These are phyloP conservation scores for Dalechampia spathulata DNA, from an alignment of 441 rosid genomes.

Conservation along the genomic window DNA sequence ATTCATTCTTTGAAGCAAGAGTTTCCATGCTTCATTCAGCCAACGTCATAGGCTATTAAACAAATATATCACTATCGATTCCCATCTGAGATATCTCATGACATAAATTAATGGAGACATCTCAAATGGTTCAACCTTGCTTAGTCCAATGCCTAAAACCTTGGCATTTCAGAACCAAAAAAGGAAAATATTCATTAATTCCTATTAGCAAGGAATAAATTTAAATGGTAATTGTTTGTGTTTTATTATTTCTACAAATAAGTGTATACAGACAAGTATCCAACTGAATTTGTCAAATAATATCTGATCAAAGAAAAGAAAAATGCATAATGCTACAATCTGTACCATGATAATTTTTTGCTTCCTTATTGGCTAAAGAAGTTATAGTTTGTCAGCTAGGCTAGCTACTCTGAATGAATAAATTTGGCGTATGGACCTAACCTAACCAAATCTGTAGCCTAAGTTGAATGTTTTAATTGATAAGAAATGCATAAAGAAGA, in stretches of 20 bases:
- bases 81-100: neutral
- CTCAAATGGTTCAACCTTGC: too few species aligned
- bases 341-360: neutral
- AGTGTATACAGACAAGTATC: too few species aligned
- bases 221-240: neutral
- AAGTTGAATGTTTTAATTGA: constrained; percentile 6
- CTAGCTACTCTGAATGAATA: constrained; percentile 2
- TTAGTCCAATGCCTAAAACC: too few species aligned
- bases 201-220: neutral
- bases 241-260: neutral
- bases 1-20: constrained; percentile 12
- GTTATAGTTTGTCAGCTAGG: neutral
- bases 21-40: constrained; percentile 10
- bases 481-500: constrained; percentile 49
- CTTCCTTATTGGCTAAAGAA: neutral
- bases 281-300: too few species aligned
- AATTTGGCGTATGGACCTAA: neutral
- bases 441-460: neutral
- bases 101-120: neutral
- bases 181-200: too few species aligned
- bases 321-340: too few species aligned
- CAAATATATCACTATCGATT: too few species aligned
- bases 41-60: too few species aligned
- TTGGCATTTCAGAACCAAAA: too few species aligned
- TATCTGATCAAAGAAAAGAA: too few species aligned